Conservation (phyloP, 2,329 filamentous ascomycete genomes). For the Aureobasidium vineae region DNA sequence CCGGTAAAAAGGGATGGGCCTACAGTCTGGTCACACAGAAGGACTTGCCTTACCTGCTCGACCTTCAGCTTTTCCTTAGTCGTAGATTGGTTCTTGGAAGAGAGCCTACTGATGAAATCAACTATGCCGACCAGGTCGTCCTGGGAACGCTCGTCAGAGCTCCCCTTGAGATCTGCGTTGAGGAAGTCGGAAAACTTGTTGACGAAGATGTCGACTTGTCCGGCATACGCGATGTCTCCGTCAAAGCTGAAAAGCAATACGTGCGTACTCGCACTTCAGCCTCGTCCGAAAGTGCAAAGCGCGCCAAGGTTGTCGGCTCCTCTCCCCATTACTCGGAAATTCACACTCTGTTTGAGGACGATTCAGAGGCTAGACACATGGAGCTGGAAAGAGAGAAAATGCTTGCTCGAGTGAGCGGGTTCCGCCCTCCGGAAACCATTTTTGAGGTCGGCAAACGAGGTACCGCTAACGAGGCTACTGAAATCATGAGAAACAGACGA, state of each 20-base stretch:
- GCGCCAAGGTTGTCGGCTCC: constrained; percentile 72
- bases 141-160: constrained; percentile 74
- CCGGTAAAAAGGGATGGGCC: constrained; percentile 88
- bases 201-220: constrained; percentile 71
- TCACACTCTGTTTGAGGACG: constrained; percentile 69
- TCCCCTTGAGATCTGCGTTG: constrained; percentile 69
- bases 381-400: constrained; percentile 78
- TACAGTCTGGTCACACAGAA: constrained; percentile 88
- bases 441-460: constrained; percentile 84
- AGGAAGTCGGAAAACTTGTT: constrained; percentile 79
- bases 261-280: constrained; percentile 85
- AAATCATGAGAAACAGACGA: constrained; percentile 71
- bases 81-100: constrained; percentile 75
- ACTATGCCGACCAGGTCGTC: constrained; percentile 79
- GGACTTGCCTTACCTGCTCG: constrained; percentile 87
- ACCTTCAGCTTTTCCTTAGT: constrained; percentile 93
- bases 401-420: constrained; percentile 83
- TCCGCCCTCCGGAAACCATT: constrained; percentile 89
- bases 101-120: constrained; percentile 57
- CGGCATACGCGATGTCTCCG: constrained; percentile 68
- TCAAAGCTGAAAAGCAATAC: constrained; percentile 91
- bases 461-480: constrained; percentile 65
- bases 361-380: constrained; percentile 61
- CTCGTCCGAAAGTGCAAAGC: constrained; percentile 83
- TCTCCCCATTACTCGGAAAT: constrained; percentile 70